These are phyloP conservation scores for Aspergillus latus DNA, from an alignment of 2,329 filamentous ascomycete species.

Conservation along the genomic window DNA sequence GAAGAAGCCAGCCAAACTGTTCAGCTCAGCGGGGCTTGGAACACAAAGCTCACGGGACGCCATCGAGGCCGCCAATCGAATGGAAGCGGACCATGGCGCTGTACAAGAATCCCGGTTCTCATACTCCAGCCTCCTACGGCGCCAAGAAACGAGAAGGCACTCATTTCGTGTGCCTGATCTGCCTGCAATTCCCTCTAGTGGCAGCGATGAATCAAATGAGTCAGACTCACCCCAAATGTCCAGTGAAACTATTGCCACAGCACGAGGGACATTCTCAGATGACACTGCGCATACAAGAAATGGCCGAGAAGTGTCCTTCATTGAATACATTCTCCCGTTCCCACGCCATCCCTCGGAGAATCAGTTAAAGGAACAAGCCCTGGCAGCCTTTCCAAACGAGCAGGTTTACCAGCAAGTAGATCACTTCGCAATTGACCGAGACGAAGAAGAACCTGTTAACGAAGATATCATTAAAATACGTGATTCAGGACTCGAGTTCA, in stretches of 20 bases:
- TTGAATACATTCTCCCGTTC: conserved; percentile 74
- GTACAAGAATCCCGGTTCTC: conserved; percentile 46
- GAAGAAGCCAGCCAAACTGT: conserved; percentile 40
- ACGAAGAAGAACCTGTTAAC: conserved; percentile 38
- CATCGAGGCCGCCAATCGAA: conserved; percentile 4
- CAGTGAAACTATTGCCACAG: conserved; percentile 33
- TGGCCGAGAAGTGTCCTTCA: conserved; percentile 73
- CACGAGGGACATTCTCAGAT: conserved; percentile 37
- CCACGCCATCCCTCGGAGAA: conserved; percentile 77
- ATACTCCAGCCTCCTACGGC: conserved; percentile 42
- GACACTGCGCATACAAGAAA: conserved; percentile 36
- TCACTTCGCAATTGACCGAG: conserved; percentile 47
- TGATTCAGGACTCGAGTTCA: not conserved
- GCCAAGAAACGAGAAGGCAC: conserved; percentile 46
- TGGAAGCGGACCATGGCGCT: not conserved
- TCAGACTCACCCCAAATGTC: conserved; percentile 49
- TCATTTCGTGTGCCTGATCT: conserved; percentile 63
- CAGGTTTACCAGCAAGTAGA: conserved; percentile 47
- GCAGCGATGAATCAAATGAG: conserved; percentile 49
- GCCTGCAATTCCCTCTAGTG: conserved; percentile 62
- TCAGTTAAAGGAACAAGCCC: conserved; percentile 67
- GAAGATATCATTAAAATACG: conserved; percentile 24
- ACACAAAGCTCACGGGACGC: not conserved
- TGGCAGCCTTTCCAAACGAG: conserved; percentile 52
- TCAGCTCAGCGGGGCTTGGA: conserved; percentile 1